phyloP scores from a whole-genome alignment of 495 filamentous ascomycete species.

The Daldinia caldariorum region DNA sequence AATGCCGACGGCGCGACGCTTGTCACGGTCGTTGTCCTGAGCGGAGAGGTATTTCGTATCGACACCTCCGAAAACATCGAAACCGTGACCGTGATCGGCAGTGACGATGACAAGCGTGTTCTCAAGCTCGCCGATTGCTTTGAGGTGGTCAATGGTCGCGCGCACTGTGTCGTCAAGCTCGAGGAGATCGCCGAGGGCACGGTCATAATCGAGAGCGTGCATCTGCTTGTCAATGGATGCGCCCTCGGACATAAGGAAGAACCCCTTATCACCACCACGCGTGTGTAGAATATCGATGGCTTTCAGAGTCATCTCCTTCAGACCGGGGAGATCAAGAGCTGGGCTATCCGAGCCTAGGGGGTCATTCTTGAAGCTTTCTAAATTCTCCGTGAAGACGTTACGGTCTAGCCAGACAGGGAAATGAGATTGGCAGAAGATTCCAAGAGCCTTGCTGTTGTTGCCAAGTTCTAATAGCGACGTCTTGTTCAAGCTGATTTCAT shows the following conservation, averaged over 20 bases:
- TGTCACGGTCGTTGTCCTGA: constrained; percentile 67
- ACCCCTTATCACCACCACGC: constrained; percentile 71
- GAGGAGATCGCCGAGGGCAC: constrained; percentile 76
- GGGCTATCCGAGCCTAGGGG: constrained; percentile 66
- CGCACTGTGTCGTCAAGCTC: constrained; percentile 80
- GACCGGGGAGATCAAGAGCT: constrained; percentile 73
- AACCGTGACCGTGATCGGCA: constrained; percentile 82
- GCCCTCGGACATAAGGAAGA: constrained; percentile 80
- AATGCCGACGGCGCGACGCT: constrained; percentile 72
- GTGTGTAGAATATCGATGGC: constrained; percentile 73
- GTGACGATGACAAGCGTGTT: constrained; percentile 76
- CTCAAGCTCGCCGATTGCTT: constrained; percentile 63
- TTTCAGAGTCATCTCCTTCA: constrained; percentile 85
- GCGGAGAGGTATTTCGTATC: constrained; percentile 69
- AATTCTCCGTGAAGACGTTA: constrained; percentile 73
- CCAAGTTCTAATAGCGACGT: constrained; percentile 64
- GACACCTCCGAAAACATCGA: constrained; percentile 65
- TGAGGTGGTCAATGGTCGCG: constrained; percentile 70
- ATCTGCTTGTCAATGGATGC: constrained; percentile 84
- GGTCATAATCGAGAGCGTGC: constrained; percentile 79
- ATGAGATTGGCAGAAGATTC: constrained; percentile 73
- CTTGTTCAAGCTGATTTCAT: constrained; percentile 72
- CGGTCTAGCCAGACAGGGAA: constrained; percentile 78
- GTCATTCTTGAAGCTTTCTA: constrained; percentile 66
- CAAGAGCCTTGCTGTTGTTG: constrained; percentile 67